Evolutionary conservation across 2,329 filamentous ascomycete genomes (phyloP), one percentile per base, ranked within the genome.

Genomic region (Neopestalotiopsis sp.): DNA sequence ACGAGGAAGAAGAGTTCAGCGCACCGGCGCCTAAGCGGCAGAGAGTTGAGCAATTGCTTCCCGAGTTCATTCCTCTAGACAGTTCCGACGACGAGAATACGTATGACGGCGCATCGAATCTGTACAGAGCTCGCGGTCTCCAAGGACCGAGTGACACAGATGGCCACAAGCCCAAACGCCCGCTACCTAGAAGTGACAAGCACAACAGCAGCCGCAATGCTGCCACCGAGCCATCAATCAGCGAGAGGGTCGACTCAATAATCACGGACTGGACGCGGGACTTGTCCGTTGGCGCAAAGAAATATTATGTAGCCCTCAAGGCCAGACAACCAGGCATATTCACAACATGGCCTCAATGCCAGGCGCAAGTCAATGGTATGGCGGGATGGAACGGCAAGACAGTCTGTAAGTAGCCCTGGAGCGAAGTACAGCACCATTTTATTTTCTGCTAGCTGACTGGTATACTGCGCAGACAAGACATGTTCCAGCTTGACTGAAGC

Each of bases 281-380:
- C 13, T 1, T 38, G 4, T 9, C 5, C 5, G 30, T 9, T 1
- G 6, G 10, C 24, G 3, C 30, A 17, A 62, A 24, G 32, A 62
- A 62, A 12, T 62, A 62, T 32, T 62, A 62, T 32, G 59, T 62
- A 10, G 59, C 59, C 3, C 59, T 62, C 32, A 34, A 38, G 32
- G 59, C 59, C 32, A 12, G 59, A 14, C 6, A 62, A 13, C 59
- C 59, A 0, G 59, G 59, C 9, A 62, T 62, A 28, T 62, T 62
- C 5, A 38, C 59, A 42, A 40, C 1, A 1, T 62, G 59, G 59
- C n/a, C 30, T 9, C n/a, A 30, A 14, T 62, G 59, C 17, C 9
- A 62, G n/a, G 28, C 28, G 1, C 30, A 62, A 20, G 32, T 38
- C 4, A 38, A 62, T 2, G 32, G 32, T 3, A 13, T 38, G 2